Evolutionary conservation across 441 rosid genomes (phyloP).

Genomic region (Isatis lusitanica): DNA sequence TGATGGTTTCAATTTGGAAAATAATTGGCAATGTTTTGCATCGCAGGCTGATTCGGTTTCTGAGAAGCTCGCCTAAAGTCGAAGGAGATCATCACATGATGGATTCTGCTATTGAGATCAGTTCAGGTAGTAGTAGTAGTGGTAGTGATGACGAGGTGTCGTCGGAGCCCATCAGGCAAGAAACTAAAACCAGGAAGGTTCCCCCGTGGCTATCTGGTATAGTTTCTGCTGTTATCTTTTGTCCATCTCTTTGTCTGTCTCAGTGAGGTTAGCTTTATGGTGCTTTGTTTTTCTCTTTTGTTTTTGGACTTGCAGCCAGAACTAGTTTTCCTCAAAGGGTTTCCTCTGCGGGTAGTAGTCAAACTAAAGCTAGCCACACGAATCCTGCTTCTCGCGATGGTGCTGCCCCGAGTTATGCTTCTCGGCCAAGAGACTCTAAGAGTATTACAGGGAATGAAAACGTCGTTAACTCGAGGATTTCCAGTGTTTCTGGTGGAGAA

Average conservation of each 20-base stretch:
- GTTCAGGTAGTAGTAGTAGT: constrained; percentile 42
- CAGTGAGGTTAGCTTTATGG: neutral
- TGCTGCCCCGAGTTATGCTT: constrained; percentile 31
- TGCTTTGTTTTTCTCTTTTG: neutral
- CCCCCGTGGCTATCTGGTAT: constrained; percentile 55
- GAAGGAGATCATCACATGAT: constrained; percentile 26
- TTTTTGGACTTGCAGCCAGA: constrained; percentile 41
- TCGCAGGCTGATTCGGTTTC: constrained; percentile 42
- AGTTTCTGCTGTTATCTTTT: constrained; percentile 30
- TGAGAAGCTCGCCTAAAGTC: constrained; percentile 27
- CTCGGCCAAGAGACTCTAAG: constrained; percentile 41
- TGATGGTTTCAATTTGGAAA: neutral
- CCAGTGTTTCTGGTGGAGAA: constrained; percentile 47
- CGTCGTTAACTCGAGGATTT: constrained; percentile 53
- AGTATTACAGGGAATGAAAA: constrained; percentile 42
- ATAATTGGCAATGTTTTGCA: neutral
- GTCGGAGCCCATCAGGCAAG: constrained; percentile 35
- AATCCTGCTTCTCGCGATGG: constrained; percentile 27
- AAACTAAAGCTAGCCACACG: constrained; percentile 42
- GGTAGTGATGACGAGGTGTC: constrained; percentile 45
- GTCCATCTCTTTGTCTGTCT: neutral
- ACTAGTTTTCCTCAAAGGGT: constrained; percentile 33
- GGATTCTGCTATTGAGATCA: constrained; percentile 52
- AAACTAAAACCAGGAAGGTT: constrained; percentile 40
- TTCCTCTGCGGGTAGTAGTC: constrained; percentile 31